phyloP scores from a whole-genome alignment of 352 stramenopile genomes.

The Pythium scleroteichum region DNA sequence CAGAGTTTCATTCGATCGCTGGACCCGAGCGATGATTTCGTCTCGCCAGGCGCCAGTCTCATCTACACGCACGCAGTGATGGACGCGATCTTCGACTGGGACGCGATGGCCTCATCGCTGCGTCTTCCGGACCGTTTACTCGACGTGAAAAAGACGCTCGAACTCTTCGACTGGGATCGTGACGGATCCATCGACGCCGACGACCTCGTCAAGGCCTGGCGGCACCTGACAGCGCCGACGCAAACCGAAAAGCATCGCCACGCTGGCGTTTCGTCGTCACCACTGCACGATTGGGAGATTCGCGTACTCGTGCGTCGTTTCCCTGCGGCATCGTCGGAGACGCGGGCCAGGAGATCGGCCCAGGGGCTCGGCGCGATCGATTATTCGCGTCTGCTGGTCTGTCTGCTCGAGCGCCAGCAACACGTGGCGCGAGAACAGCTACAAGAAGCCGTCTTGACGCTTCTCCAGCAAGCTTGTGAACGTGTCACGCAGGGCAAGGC shows the following conservation, averaged over 20 bases:
- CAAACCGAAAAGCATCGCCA: neutral
- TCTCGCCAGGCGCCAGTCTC: neutral
- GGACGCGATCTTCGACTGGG: slow-evolving; percentile 50
- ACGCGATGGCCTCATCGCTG: slow-evolving; percentile 24
- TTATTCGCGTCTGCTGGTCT: slow-evolving; percentile 50
- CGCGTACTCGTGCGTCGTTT: slow-evolving; percentile 44
- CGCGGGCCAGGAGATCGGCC: neutral
- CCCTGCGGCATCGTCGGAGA: neutral
- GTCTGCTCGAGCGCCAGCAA: slow-evolving; percentile 48
- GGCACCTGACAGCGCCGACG: slow-evolving; percentile 13
- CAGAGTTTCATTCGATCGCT: slow-evolving; percentile 6
- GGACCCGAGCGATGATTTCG: neutral
- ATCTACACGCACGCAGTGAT: slow-evolving; percentile 47
- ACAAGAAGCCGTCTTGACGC: slow-evolving; percentile 21
- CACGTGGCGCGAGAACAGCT: slow-evolving; percentile 25
- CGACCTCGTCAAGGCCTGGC: slow-evolving; percentile 56
- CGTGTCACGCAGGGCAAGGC: slow-evolving; percentile 1
- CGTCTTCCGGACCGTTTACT: slow-evolving; percentile 39
- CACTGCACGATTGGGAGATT: slow-evolving; percentile 43
- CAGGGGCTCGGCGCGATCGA: slow-evolving; percentile 31
- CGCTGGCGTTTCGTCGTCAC: neutral
- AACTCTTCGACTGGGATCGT: slow-evolving; percentile 50
- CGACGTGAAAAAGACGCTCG: slow-evolving; percentile 46
- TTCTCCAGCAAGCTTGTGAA: slow-evolving; percentile 28
- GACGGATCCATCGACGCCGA: slow-evolving; percentile 36